Evolutionary conservation across 2,329 filamentous ascomycete genomes (phyloP).

Genomic region (Metarhizium sp.): DNA sequence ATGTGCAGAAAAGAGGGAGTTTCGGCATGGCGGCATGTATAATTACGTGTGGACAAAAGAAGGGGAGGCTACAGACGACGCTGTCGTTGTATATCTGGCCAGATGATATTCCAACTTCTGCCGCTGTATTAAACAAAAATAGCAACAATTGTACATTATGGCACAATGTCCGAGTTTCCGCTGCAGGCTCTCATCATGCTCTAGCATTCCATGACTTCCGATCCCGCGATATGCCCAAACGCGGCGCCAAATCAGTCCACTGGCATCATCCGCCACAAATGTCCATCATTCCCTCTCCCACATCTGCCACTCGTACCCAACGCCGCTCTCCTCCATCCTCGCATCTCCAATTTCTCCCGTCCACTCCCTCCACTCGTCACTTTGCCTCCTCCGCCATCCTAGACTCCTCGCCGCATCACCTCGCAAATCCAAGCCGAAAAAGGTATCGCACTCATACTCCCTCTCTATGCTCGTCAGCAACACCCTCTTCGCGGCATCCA

Average conservation of each 20-base stretch:
- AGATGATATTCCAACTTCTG: slow-evolving; percentile 1
- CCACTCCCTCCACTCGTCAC: slow-evolving; percentile 49
- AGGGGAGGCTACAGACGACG: too few relatives aligned
- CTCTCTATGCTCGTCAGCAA: slow-evolving; percentile 59
- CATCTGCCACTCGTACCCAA: slow-evolving; percentile 63
- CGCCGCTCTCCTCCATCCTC: slow-evolving; percentile 51
- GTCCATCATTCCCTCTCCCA: slow-evolving; percentile 46
- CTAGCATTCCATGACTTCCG: too few relatives aligned
- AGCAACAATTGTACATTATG: neutral
- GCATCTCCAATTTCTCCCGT: slow-evolving; percentile 50
- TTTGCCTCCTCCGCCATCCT: slow-evolving; percentile 45
- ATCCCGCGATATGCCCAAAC: too few relatives aligned
- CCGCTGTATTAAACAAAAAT: neutral
- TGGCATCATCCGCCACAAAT: neutral
- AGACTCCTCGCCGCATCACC: slow-evolving; percentile 19
- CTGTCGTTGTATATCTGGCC: neutral
- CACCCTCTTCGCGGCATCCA: slow-evolving; percentile 49
- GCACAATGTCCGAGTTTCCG: too few relatives aligned
- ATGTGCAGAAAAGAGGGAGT: too few relatives aligned
- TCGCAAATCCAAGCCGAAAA: slow-evolving; percentile 54
- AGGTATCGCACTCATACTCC: slow-evolving; percentile 69
- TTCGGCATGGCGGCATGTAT: neutral
- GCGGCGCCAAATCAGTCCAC: too few relatives aligned
- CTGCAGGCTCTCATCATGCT: too few relatives aligned
- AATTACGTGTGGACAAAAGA: too few relatives aligned